phyloP scores from a whole-genome alignment of 2,329 filamentous ascomycete species.

The Calonectria pseudoreteaudii region DNA sequence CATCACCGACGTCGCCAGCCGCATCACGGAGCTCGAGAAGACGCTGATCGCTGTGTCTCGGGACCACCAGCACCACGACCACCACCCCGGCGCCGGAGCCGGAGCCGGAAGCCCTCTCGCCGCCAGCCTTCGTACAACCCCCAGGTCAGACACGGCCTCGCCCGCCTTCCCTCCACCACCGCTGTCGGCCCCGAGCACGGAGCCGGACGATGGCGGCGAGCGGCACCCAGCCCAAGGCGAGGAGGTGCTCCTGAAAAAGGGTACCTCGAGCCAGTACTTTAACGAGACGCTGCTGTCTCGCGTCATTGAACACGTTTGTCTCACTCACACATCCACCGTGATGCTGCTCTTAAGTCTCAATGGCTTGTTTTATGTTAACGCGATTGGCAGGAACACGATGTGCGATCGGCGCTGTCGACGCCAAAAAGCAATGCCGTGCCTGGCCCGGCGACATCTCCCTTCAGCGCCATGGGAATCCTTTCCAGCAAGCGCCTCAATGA shows the following conservation, averaged over 20 bases:
- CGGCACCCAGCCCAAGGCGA: conserved; percentile 19
- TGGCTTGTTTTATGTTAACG: not conserved
- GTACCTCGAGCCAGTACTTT: conserved; percentile 50
- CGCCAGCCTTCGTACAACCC: not conserved
- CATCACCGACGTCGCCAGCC: conserved; percentile 49
- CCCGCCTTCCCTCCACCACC: not conserved
- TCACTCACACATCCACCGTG: not conserved
- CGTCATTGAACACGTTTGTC: conserved; percentile 49
- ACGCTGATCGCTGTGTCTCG: conserved; percentile 36
- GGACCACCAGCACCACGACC: not conserved
- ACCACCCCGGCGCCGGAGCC: too few relatives aligned
- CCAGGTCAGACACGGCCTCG: not conserved
- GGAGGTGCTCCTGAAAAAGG: conserved; percentile 47
- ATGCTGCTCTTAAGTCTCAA: not conserved
- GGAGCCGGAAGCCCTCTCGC: too few relatives aligned
- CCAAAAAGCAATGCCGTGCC: conserved; percentile 25
- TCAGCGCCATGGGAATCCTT: conserved; percentile 49
- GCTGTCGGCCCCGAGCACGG: not conserved
- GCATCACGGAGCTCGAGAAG: conserved; percentile 50
- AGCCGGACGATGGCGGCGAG: not conserved
- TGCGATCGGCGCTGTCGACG: conserved; percentile 36
- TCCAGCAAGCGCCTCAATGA: conserved; percentile 38
- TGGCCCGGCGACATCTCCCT: conserved; percentile 33
- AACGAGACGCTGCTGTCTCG: conserved; percentile 51
- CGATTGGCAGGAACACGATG: conserved; percentile 35